Conservation (phyloP, 495 filamentous ascomycete species). For the Penicillium soppii region DNA sequence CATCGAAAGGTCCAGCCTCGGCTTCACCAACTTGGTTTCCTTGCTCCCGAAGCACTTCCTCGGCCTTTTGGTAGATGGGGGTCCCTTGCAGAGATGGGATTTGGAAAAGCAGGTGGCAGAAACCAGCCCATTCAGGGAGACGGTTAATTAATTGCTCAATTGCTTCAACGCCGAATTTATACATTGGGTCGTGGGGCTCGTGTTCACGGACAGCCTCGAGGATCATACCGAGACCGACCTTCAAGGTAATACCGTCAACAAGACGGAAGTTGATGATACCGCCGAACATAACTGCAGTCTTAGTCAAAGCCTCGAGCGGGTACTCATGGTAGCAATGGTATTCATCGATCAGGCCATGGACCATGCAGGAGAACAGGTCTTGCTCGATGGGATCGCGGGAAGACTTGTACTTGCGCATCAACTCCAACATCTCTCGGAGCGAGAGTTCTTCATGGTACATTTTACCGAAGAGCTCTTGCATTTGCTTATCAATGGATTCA, state of each 20-base stretch:
- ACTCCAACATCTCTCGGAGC: slow-evolving; percentile 74
- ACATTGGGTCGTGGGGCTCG: slow-evolving; percentile 81
- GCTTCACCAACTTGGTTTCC: slow-evolving; percentile 38
- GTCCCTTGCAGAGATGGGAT: slow-evolving; percentile 81
- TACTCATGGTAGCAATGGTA: slow-evolving; percentile 94
- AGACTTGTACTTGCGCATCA: slow-evolving; percentile 79
- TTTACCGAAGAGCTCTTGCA: slow-evolving; percentile 94
- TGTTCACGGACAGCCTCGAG: slow-evolving; percentile 88
- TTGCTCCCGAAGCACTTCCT: slow-evolving; percentile 72
- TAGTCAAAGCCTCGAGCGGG: slow-evolving; percentile 88
- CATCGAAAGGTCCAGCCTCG: slow-evolving; percentile 36
- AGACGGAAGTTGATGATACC: slow-evolving; percentile 93
- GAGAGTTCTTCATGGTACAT: slow-evolving; percentile 91
- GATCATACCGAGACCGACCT: slow-evolving; percentile 93
- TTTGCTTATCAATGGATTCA: slow-evolving; percentile 75
- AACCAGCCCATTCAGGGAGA: slow-evolving; percentile 88
- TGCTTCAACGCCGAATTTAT: slow-evolving; percentile 97
- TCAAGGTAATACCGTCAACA: slow-evolving; percentile 82
- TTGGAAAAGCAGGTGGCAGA: slow-evolving; percentile 77
- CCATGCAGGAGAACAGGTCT: slow-evolving; percentile 97
- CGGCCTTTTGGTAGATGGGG: slow-evolving; percentile 75
- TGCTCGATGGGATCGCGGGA: slow-evolving; percentile 81
- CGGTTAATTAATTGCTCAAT: slow-evolving; percentile 80
- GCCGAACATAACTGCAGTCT: slow-evolving; percentile 93
- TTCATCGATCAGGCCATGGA: slow-evolving; percentile 96